Evolutionary conservation across 441 rosid genomes (phyloP).

Genomic region (Erodium trifolium): DNA sequence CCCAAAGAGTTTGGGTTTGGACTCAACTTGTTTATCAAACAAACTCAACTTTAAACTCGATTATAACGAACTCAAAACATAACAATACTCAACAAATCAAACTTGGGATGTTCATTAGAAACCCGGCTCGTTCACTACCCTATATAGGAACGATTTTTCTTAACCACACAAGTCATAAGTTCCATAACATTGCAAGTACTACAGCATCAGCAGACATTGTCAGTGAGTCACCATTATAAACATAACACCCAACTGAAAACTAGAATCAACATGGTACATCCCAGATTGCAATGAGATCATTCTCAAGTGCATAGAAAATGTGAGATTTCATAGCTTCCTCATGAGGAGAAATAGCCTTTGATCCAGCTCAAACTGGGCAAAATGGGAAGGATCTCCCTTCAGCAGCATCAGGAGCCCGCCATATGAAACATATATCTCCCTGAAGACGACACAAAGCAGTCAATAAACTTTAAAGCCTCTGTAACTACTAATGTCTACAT

Average conservation of each 20-base stretch:
- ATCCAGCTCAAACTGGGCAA: constrained; percentile 67
- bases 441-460: constrained; percentile 20
- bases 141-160: too few species aligned
- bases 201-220: too few species aligned
- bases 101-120: too few species aligned
- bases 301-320: neutral
- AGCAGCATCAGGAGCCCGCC: constrained; percentile 87
- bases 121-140: too few species aligned
- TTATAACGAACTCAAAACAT: too few species aligned
- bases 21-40: too few species aligned
- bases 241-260: neutral
- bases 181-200: neutral
- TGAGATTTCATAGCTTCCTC: constrained; percentile 49
- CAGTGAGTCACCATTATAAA: neutral
- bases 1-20: too few species aligned
- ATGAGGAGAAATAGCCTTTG: constrained; percentile 76
- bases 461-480: too few species aligned
- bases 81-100: too few species aligned
- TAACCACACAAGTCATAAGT: too few species aligned
- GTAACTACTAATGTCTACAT: neutral
- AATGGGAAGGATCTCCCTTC: constrained; percentile 65
- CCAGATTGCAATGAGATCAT: neutral
- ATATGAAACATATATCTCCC: constrained; percentile 72
- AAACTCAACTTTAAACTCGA: too few species aligned
- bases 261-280: neutral